Conservation (phyloP, 2,329 filamentous ascomycete genomes). For the Metarhizium guizhouense region DNA sequence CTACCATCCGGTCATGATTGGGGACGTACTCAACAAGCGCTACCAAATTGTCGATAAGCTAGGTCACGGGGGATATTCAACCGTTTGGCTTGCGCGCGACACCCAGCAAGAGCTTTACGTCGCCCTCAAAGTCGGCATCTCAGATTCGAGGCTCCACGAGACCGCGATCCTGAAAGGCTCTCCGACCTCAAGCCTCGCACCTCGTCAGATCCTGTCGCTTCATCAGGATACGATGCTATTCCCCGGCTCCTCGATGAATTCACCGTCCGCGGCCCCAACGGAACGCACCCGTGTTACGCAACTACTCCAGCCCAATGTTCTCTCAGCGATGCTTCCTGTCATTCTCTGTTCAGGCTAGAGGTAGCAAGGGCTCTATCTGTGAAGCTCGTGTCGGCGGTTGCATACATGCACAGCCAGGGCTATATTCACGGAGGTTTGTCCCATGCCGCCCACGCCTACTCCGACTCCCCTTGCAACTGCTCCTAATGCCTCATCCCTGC, state of each 20-base stretch:
- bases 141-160: neutral
- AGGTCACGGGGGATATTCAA: slow-evolving; percentile 28
- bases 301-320: neutral
- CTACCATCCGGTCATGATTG: neutral
- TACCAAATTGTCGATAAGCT: slow-evolving; percentile 29
- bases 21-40: slow-evolving; percentile 8
- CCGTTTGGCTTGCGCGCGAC: slow-evolving; percentile 31
- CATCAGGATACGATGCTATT: neutral
- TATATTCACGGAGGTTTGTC: slow-evolving; percentile 16
- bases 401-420: slow-evolving; percentile 15
- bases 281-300: slow-evolving; percentile 1
- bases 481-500: too few species aligned
- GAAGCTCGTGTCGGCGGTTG: slow-evolving; percentile 12
- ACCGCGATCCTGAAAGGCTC: neutral
- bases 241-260: slow-evolving; percentile 3
- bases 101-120: slow-evolving; percentile 5
- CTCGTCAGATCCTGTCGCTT: neutral
- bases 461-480: too few species aligned
- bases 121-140: slow-evolving; percentile 7
- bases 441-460: too few species aligned
- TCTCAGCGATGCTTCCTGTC: neutral
- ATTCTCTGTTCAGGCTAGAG: neutral
- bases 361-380: slow-evolving; percentile 1
- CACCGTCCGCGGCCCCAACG: slow-evolving; percentile 3
- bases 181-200: neutral